Evolutionary conservation across 73 alveolate species (phyloP).

Genomic region (Stentor coeruleus): DNA sequence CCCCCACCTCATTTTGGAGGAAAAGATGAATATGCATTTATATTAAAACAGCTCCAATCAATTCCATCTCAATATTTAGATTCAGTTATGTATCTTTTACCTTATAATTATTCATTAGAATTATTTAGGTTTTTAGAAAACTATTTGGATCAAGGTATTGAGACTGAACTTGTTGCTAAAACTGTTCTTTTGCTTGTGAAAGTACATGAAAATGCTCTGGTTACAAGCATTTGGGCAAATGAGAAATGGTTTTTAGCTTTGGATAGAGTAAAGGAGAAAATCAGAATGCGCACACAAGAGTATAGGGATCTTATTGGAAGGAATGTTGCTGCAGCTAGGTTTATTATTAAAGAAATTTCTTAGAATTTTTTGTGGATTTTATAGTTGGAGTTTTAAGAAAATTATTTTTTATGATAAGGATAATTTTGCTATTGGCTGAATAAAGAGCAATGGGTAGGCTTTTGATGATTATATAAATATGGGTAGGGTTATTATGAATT

Average conservation of each 20-base stretch:
- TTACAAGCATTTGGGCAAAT: constrained; percentile 1
- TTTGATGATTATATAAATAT: too few species aligned
- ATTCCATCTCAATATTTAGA: constrained; percentile 42
- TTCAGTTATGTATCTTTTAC: constrained; percentile 64
- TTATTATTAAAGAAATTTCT: constrained; percentile 24
- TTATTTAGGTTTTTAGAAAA: constrained; percentile 63
- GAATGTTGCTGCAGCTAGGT: constrained; percentile 39
- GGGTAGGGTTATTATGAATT: too few species aligned
- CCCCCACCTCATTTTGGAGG: constrained; percentile 39
- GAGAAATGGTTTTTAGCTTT: background rate
- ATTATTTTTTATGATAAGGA: too few species aligned
- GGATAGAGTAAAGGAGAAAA: constrained; percentile 28
- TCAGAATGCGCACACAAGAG: background rate
- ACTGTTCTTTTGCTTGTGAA: constrained; percentile 52
- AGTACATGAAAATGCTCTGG: constrained; percentile 27
- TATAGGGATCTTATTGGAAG: constrained; percentile 39
- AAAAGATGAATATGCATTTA: constrained; percentile 65
- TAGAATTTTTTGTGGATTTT: background rate
- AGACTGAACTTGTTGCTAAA: constrained; percentile 56
- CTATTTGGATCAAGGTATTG: constrained; percentile 57
- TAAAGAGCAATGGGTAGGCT: too few species aligned
- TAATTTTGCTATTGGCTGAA: too few species aligned
- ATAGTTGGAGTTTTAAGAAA: background rate
- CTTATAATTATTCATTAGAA: constrained; percentile 52
- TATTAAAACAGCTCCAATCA: constrained; percentile 40